Evolutionary conservation across 129 eudicot species (phyloP), one percentile per base, ranked within the genome.

Genomic region (Smallanthus sonchifolius): DNA sequence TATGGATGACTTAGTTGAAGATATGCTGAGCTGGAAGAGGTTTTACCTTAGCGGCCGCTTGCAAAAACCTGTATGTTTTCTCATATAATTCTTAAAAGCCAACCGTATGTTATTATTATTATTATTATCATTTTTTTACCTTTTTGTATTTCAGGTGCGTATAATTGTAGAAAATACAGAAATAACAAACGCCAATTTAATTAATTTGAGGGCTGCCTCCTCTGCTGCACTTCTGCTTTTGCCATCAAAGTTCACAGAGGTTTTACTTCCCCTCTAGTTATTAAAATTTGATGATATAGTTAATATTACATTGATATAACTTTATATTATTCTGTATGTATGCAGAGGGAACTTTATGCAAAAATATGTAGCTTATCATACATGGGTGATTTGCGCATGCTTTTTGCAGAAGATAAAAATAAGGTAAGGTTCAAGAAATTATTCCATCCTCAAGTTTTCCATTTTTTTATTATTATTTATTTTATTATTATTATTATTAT

Each of bases 331-430:
- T 45, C 17, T 2, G 45, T 65, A 39, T 2, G 45, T 65, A 39
- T 79, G 83, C 90, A 92, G 98, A 96, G 81, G 75, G 92, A 93
- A 51, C 84, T 93, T 20, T 93, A 87, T 83, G 85, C 92, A 73
- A 88, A 84, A 83, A 90, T 93, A 70, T 90, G 98, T 56, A 84
- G 92, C 84, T 89, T 93, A 19, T 93, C 98, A 35, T 93, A 90
- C 77, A 86, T 68, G 89, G 98, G 98, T 68, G 98, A 93, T 80
- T 61, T 93, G 83, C 85, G 98, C 38, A 93, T 93, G 98, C 82
- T 88, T 61, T 93, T 93, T 78, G 98, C 98, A 14, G 98, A 93
- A 83, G 98, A 93, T 68, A 88, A 77, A 82, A 81, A 88, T 75
- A 93, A 93, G 90, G 98, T 89, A 89, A 69, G 73, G 35, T 24